phyloP scores from a whole-genome alignment of 495 filamentous ascomycete species.

The Mytilinidion resinicola region DNA sequence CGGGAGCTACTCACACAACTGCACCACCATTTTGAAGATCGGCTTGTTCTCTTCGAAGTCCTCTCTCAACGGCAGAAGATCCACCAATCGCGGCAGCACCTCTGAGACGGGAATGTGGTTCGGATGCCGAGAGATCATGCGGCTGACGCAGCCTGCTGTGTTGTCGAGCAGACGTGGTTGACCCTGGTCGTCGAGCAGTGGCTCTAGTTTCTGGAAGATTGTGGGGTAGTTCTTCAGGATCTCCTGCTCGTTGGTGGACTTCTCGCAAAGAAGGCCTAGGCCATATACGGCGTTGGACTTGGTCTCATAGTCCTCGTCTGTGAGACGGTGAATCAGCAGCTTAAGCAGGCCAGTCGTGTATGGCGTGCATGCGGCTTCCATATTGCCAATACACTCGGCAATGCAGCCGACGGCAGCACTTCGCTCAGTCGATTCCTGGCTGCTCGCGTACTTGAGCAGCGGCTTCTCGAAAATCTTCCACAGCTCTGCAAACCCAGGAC shows the following conservation, averaged over 20 bases:
- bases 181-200: slow-evolving; percentile 60
- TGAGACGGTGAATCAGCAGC: slow-evolving; percentile 77
- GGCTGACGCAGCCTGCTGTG: slow-evolving; percentile 82
- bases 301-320: slow-evolving; percentile 84
- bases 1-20: slow-evolving; percentile 60
- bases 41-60: slow-evolving; percentile 96
- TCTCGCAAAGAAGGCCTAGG: slow-evolving; percentile 71
- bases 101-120: slow-evolving; percentile 71
- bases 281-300: slow-evolving; percentile 93
- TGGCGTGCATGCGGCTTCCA: slow-evolving; percentile 69
- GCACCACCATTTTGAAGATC: slow-evolving; percentile 78
- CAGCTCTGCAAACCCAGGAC: slow-evolving; percentile 70
- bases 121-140: slow-evolving; percentile 82
- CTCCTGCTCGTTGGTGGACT: slow-evolving; percentile 64
- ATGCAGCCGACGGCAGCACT: slow-evolving; percentile 84
- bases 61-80: slow-evolving; percentile 79
- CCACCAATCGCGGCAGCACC: slow-evolving; percentile 72
- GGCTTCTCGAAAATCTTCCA: slow-evolving; percentile 93
- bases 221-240: slow-evolving; percentile 66
- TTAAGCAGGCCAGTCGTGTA: slow-evolving; percentile 68
- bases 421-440: slow-evolving; percentile 77
- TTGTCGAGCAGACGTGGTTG: slow-evolving; percentile 83
- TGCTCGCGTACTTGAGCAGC: slow-evolving; percentile 78
- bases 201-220: slow-evolving; percentile 78
- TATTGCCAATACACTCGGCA: slow-evolving; percentile 83